These are phyloP conservation scores for Suillus fuscotomentosus DNA, from an alignment of 768 basidiomycete species.

Conservation along the genomic window DNA sequence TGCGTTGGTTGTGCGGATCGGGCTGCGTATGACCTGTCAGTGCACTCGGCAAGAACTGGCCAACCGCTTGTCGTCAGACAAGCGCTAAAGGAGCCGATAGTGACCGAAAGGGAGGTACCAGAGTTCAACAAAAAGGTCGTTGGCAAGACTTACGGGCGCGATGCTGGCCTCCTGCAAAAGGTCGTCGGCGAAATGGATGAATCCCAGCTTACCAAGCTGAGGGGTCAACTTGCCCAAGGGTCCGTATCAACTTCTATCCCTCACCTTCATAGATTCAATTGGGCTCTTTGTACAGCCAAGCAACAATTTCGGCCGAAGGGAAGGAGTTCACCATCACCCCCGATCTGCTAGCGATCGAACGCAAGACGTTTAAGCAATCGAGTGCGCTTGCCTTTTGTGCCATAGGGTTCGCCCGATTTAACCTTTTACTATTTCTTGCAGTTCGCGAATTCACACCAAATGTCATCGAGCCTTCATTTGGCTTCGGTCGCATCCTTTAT, in stretches of 20 bases:
- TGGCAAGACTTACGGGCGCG: constrained; percentile 87
- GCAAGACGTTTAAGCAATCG: constrained; percentile 84
- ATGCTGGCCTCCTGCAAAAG: constrained; percentile 66
- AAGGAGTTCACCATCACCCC: constrained; percentile 69
- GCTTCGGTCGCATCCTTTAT: constrained; percentile 94
- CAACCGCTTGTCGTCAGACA: constrained; percentile 84
- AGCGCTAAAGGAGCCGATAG: constrained; percentile 79
- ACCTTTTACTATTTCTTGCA: constrained; percentile 31
- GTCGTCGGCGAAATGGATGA: constrained; percentile 67
- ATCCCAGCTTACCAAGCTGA: constrained; percentile 58
- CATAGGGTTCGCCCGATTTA: constrained; percentile 15
- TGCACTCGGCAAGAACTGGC: constrained; percentile 84
- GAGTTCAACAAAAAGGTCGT: constrained; percentile 86
- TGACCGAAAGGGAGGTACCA: constrained; percentile 75
- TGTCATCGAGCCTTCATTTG: constrained; percentile 98
- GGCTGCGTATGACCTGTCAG: constrained; percentile 92
- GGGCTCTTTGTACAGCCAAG: constrained; percentile 38
- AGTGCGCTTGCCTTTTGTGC: constrained; percentile 43
- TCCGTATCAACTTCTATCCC: constrained; percentile 24
- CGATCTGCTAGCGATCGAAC: constrained; percentile 74
- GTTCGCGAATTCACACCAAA: constrained; percentile 96
- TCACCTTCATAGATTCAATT: not conserved
- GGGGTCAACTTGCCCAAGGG: constrained; percentile 75
- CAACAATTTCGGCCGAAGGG: constrained; percentile 60
- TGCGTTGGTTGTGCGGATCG: constrained; percentile 99